Base-by-base conservation (phyloP, 306 rosid species). In the Sesbania bispinosa region DNA sequence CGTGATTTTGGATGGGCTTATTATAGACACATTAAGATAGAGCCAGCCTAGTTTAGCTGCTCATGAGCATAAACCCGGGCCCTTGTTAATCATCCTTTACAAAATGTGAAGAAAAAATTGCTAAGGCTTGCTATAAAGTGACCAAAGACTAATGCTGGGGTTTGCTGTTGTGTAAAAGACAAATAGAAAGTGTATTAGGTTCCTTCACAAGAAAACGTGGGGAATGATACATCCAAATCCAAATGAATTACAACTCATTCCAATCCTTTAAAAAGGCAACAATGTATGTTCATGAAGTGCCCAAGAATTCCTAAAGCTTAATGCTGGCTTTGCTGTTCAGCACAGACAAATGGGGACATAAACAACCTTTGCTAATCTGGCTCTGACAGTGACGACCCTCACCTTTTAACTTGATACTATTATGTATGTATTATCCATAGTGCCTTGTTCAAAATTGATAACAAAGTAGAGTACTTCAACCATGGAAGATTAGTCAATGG, bases 331-430 rank as follows among this genome's bases (percentile, higher is more conserved):
- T n/a, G 35, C 36, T 36, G 51, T 21, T 68, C 38, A 14, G 7
- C 7, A 60, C 10, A 30, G 59, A 45, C 69, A 59, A 60, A 60
- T 30, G 55, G 50, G 83, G 86, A 52, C 80, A 83, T 18, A 15
- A 26, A 46, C 84, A 77, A 62, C 68, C 67, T 79, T 38, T 66
- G 80, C 82, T 47, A 60, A 39, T 53, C 66, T 42, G 76, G 55
- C 67, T 57, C 23, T 45, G 67, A 46, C 26, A 7, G 15, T 53
- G 75, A 69, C 29, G 16, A 21, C 47, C 15, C 32, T 68, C 29
- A 27, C n/a, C 19, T 29, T 66, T 18, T 51, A 47, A 13, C 61
- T 67, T 30, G 73, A 10, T 55, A 15, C 20, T n/a, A n/a, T n/a
- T n/a, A n/a, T n/a, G n/a, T n/a, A n/a, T n/a, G n/a, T 20, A 70